Conservation (phyloP, 179 eudicot species). For the Beta macrorhiza region DNA sequence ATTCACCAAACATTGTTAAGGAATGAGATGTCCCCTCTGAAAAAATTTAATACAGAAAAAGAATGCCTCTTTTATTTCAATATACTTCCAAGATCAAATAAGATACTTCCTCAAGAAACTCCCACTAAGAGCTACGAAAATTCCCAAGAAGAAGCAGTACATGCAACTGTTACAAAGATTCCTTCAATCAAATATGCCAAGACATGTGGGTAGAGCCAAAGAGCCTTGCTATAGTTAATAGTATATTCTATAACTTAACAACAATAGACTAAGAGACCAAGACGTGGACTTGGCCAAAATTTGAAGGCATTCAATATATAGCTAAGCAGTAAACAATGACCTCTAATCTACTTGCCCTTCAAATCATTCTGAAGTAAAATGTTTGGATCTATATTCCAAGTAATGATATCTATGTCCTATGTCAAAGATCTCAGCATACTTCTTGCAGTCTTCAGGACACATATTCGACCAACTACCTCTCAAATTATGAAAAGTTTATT, state of each 20-base stretch:
- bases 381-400: background rate
- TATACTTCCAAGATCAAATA: background rate
- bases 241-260: background rate
- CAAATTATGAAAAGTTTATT: background rate
- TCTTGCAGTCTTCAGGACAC: background rate
- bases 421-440: background rate
- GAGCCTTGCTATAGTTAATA: background rate
- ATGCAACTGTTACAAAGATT: background rate
- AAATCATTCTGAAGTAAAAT: background rate
- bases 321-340: background rate
- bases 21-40: background rate
- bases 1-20: background rate
- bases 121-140: background rate
- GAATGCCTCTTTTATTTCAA: background rate
- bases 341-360: background rate
- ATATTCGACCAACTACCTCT: background rate
- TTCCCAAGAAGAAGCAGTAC: background rate
- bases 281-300: background rate
- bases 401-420: background rate
- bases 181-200: too few species aligned
- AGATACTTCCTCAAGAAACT: background rate
- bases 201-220: background rate
- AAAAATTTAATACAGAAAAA: background rate
- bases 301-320: background rate
- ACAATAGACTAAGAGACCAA: background rate